Evolutionary conservation across 176 grass and related monocot genomes (phyloP).

Genomic region (Zoysia pacifica): DNA sequence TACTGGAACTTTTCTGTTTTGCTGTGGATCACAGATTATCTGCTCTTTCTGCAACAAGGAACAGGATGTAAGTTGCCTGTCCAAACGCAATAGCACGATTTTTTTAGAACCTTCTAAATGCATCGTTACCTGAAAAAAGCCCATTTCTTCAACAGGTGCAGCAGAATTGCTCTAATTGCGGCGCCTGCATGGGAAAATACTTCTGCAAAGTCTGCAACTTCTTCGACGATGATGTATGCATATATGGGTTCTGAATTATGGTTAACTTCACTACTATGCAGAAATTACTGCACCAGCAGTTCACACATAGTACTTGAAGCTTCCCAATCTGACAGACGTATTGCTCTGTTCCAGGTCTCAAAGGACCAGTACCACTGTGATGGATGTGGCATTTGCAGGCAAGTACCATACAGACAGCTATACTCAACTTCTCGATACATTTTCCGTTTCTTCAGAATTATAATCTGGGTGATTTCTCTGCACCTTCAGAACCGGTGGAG

Average conservation of each 20-base stretch:
- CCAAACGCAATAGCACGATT: background rate
- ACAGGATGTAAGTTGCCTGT: conserved; percentile 64
- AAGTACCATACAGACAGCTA: conserved; percentile 7
- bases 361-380: conserved; percentile 81
- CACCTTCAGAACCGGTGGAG: conserved; percentile 57
- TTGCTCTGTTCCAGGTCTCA: conserved; percentile 45
- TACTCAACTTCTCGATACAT: background rate
- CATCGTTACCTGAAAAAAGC: background rate
- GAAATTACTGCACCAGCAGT: background rate
- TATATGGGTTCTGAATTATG: background rate
- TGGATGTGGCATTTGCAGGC: conserved; percentile 89
- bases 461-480: conserved; percentile 3
- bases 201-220: conserved; percentile 78
- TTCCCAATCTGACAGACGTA: background rate
- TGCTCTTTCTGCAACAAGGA: conserved; percentile 75
- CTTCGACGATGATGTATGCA: conserved; percentile 77
- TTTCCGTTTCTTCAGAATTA: background rate
- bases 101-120: background rate
- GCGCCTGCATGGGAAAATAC: conserved; percentile 77
- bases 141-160: conserved; percentile 48
- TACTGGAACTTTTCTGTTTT: conserved; percentile 30
- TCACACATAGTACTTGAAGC: background rate
- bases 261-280: background rate
- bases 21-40: conserved; percentile 64
- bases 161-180: conserved; percentile 66